Conservation (phyloP, 202 grass and related monocot genomes). For the Alloteropsis angusta region DNA sequence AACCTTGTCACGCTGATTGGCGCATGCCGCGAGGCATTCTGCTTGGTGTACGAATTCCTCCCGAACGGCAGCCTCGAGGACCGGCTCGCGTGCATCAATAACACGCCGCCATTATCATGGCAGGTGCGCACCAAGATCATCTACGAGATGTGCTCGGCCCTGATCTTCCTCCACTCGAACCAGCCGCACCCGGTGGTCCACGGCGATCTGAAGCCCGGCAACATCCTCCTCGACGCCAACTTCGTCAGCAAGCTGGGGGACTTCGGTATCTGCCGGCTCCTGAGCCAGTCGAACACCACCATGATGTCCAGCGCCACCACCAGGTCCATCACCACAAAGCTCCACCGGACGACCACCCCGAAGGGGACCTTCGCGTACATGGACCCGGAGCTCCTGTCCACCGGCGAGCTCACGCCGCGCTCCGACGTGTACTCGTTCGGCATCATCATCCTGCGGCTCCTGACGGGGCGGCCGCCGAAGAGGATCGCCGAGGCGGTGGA, state of each 20-base stretch:
- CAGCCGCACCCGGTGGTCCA: slow-evolving; percentile 59
- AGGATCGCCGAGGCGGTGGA: slow-evolving; percentile 37
- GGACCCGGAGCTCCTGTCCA: slow-evolving; percentile 50
- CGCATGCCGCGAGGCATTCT: slow-evolving; percentile 37
- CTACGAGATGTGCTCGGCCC: slow-evolving; percentile 54
- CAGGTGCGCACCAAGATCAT: slow-evolving; percentile 60
- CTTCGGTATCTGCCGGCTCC: slow-evolving; percentile 50
- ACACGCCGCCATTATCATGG: slow-evolving; percentile 53
- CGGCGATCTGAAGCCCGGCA: slow-evolving; percentile 58
- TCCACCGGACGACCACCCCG: slow-evolving; percentile 30
- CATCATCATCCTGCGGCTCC: slow-evolving; percentile 48
- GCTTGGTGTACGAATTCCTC: slow-evolving; percentile 66
- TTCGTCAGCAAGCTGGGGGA: slow-evolving; percentile 64
- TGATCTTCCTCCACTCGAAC: slow-evolving; percentile 68
- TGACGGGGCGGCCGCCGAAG: slow-evolving; percentile 38
- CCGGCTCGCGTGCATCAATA: slow-evolving; percentile 28
- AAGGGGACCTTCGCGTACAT: slow-evolving; percentile 54
- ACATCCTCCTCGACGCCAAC: slow-evolving; percentile 67
- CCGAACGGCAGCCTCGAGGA: slow-evolving; percentile 73
- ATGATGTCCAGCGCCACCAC: slow-evolving; percentile 1
- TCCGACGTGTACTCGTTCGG: slow-evolving; percentile 58
- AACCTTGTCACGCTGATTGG: slow-evolving; percentile 72
- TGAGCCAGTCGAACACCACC: slow-evolving; percentile 25
- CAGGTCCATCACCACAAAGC: slow-evolving; percentile 3
- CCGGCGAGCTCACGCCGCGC: slow-evolving; percentile 38